A percentile compares a stretch with the other conserved stretches of the same genome.
Evolutionary conservation across 768 basidiomycete genomes (phyloP).

Genomic region (Coprinopsis marcescibilis): DNA sequence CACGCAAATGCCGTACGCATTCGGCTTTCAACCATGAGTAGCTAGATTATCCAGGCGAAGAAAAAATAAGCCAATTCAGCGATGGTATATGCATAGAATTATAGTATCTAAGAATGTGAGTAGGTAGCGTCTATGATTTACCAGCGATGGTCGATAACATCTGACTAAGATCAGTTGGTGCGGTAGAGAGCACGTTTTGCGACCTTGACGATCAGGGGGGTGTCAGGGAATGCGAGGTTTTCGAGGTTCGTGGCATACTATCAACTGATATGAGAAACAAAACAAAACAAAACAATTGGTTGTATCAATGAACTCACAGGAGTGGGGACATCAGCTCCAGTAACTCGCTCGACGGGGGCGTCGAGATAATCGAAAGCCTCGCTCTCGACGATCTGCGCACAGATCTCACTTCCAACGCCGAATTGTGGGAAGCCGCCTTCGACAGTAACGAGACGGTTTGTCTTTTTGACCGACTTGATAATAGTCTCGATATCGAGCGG

Average conservation of each 20-base stretch:
- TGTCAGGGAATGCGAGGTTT: constrained; percentile 89
- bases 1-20: constrained; percentile 96
- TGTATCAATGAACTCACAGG: constrained; percentile 41
- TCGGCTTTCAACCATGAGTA: constrained; percentile 39
- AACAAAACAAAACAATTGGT: constrained; percentile 1
- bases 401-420: constrained; percentile 98
- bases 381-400: constrained; percentile 95
- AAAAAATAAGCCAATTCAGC: constrained; percentile 11
- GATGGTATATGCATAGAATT: constrained; percentile 17
- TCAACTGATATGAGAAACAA: background rate
- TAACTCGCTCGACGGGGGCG: constrained; percentile 95
- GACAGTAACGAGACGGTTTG: constrained; percentile 91
- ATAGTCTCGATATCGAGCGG: constrained; percentile 98
- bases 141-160: constrained; percentile 12
- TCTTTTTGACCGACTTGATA: constrained; percentile 97
- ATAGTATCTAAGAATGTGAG: constrained; percentile 25
- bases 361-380: constrained; percentile 99
- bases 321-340: constrained; percentile 96
- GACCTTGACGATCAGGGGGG: constrained; percentile 86
- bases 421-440: constrained; percentile 99
- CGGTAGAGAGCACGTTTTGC: constrained; percentile 90
- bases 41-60: constrained; percentile 3
- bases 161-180: constrained; percentile 53
- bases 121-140: constrained; percentile 20
- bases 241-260: constrained; percentile 92